phyloP scores from a whole-genome alignment of 768 basidiomycete genomes.

The Mrakia gelida region DNA sequence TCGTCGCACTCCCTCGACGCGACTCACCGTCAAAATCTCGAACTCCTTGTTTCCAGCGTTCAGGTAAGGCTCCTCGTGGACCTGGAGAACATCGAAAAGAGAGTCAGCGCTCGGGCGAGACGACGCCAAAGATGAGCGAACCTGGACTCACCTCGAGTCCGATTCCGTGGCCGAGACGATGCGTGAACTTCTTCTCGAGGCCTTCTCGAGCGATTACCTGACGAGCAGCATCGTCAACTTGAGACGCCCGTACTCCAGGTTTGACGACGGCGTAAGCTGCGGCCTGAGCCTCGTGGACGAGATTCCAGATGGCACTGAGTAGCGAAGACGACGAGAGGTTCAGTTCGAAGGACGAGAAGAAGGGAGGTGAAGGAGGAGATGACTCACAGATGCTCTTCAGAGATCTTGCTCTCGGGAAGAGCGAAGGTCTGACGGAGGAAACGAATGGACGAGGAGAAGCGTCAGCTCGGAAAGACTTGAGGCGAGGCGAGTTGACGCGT shows the following conservation, averaged over 20 bases:
- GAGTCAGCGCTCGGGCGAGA: neutral
- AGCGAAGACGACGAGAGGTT: neutral
- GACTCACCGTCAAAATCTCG: neutral
- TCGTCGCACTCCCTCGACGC: slow-evolving; percentile 54
- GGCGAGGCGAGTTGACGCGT: neutral
- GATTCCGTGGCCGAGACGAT: slow-evolving; percentile 77
- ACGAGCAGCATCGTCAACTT: slow-evolving; percentile 64
- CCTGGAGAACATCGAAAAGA: neutral
- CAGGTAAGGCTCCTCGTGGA: neutral
- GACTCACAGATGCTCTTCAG: slow-evolving; percentile 48
- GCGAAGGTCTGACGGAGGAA: slow-evolving; percentile 56
- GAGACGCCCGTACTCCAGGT: slow-evolving; percentile 53
- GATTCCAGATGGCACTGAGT: slow-evolving; percentile 54
- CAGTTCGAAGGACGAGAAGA: neutral
- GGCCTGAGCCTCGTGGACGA: slow-evolving; percentile 62
- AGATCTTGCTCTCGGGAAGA: slow-evolving; percentile 56
- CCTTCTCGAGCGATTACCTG: slow-evolving; percentile 48
- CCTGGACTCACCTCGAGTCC: slow-evolving; percentile 77
- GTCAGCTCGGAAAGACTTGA: neutral
- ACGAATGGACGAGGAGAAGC: neutral
- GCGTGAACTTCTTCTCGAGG: slow-evolving; percentile 65
- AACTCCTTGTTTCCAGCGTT: slow-evolving; percentile 1
- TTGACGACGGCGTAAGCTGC: slow-evolving; percentile 53
- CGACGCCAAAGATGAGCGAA: slow-evolving; percentile 50
- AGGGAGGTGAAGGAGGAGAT: neutral